Percentiles rank a stretch among this genome's conserved stretches.
Conservation (phyloP, 139 green algal species). For the Chlamydomonas applanata region DNA sequence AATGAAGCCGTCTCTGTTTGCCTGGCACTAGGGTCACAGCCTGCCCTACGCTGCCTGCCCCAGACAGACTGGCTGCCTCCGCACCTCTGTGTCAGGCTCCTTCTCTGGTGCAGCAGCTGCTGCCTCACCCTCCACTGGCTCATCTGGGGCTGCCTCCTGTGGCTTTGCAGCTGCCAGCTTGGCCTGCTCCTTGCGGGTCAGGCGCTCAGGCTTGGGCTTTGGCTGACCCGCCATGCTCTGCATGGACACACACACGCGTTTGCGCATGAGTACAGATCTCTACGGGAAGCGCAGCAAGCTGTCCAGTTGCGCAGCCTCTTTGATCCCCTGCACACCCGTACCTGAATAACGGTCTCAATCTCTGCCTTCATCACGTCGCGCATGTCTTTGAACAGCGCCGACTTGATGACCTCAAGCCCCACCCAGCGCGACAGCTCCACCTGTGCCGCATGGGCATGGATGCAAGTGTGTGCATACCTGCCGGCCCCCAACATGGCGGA, state of each 20-base stretch:
- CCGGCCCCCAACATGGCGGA: background rate
- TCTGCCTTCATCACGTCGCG: conserved; percentile 86
- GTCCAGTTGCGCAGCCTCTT: no score
- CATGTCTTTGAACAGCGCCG: conserved; percentile 83
- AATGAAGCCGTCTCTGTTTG: no score
- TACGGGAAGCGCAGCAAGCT: no score
- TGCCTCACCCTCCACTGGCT: conserved; percentile 2
- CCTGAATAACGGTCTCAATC: conserved; percentile 51
- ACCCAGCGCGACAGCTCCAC: conserved; percentile 80
- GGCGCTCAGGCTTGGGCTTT: conserved; percentile 49
- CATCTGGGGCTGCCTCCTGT: conserved; percentile 19
- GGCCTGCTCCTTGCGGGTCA: conserved; percentile 68
- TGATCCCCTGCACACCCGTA: background rate
- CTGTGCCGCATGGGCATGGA: conserved; percentile 15
- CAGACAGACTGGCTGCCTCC: no score
- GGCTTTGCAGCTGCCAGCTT: conserved; percentile 34
- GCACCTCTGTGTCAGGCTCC: conserved; percentile 12
- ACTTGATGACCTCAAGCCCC: conserved; percentile 67
- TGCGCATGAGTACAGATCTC: no score
- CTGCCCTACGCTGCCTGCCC: no score
- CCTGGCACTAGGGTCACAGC: no score
- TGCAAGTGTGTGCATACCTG: background rate
- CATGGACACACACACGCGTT: no score
- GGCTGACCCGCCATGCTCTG: background rate
- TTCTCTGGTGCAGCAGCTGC: conserved; percentile 12